Evolutionary conservation across 176 grass and related monocot genomes (phyloP).

Genomic region (Avena eriantha): DNA sequence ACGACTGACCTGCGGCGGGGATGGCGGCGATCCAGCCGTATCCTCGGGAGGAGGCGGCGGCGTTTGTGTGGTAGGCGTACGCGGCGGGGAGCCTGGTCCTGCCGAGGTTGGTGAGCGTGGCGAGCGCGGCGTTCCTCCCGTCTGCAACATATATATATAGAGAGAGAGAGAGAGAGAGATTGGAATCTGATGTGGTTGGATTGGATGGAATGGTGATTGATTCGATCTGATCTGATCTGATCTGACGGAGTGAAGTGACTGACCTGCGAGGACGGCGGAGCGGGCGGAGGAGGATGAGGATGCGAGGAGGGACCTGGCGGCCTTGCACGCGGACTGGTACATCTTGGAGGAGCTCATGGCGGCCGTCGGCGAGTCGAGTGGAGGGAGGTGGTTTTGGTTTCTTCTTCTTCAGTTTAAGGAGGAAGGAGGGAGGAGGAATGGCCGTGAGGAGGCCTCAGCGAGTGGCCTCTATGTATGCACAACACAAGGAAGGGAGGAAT

Average conservation of each 20-base stretch:
- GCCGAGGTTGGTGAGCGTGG: slow-evolving; percentile 54
- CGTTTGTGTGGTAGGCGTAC: slow-evolving; percentile 42
- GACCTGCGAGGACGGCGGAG: slow-evolving; percentile 48
- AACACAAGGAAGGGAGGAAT: neutral
- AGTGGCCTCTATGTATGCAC: neutral
- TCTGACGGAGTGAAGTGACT: neutral
- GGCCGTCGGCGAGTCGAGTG: neutral
- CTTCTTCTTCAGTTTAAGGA: too few species aligned
- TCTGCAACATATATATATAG: too few species aligned
- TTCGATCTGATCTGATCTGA: neutral
- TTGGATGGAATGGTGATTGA: too few species aligned
- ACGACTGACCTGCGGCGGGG: slow-evolving; percentile 61
- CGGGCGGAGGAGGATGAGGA: slow-evolving; percentile 44
- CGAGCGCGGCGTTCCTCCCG: slow-evolving; percentile 64
- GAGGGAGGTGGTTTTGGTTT: neutral
- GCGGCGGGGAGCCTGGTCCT: slow-evolving; percentile 63
- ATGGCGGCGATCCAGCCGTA: slow-evolving; percentile 54
- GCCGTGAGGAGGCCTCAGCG: too few species aligned
- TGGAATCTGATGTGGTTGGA: too few species aligned
- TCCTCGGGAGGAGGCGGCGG: slow-evolving; percentile 19
- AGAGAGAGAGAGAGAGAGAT: too few species aligned
- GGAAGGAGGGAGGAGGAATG: too few species aligned
- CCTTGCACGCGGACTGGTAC: slow-evolving; percentile 43
- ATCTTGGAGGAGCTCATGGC: slow-evolving; percentile 9
- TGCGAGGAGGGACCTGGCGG: slow-evolving; percentile 57